Evolutionary conservation across 2,329 filamentous ascomycete species (phyloP).

Genomic region (Cephalotrichum gorgonifer): DNA sequence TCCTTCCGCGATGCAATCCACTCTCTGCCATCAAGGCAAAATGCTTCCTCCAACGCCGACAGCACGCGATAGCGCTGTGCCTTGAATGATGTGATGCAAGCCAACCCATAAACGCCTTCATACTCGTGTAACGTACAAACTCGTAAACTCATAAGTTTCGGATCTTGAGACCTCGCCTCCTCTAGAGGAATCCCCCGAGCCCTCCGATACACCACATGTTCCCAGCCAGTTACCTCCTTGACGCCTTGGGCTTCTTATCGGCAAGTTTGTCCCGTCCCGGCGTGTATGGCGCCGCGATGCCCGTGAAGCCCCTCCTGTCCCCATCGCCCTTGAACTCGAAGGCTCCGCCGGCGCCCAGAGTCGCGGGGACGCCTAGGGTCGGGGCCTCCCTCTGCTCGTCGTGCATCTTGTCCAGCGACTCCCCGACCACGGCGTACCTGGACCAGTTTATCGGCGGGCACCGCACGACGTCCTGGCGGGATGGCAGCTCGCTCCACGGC

Average conservation of each 20-base stretch:
- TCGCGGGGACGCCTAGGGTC: slow-evolving; percentile 40
- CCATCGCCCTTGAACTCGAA: slow-evolving; percentile 39
- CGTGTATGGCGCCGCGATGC: slow-evolving; percentile 46
- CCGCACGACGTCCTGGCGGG: slow-evolving; percentile 71
- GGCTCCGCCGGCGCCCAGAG: slow-evolving; percentile 28
- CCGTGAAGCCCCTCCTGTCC: slow-evolving; percentile 33
- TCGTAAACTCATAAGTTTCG: not conserved
- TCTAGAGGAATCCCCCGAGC: not conserved
- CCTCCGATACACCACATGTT: not conserved
- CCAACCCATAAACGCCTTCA: not conserved
- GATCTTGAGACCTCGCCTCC: too few relatives aligned
- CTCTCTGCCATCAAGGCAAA: not conserved
- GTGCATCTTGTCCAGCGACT: slow-evolving; percentile 71
- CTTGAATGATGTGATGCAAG: not conserved
- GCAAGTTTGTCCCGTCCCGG: slow-evolving; percentile 39
- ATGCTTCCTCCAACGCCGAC: not conserved
- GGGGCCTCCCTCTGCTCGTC: slow-evolving; percentile 65
- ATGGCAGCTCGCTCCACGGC: slow-evolving; percentile 57
- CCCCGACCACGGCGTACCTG: slow-evolving; percentile 81
- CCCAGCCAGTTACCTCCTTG: slow-evolving; percentile 8
- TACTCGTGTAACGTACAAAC: not conserved
- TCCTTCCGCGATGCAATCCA: not conserved
- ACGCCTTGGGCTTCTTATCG: slow-evolving; percentile 22
- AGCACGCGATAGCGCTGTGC: not conserved
- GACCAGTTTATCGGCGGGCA: slow-evolving; percentile 90